Conservation (phyloP, 176 grass and related monocot genomes). For the Ampelocalamus luodianensis region DNA sequence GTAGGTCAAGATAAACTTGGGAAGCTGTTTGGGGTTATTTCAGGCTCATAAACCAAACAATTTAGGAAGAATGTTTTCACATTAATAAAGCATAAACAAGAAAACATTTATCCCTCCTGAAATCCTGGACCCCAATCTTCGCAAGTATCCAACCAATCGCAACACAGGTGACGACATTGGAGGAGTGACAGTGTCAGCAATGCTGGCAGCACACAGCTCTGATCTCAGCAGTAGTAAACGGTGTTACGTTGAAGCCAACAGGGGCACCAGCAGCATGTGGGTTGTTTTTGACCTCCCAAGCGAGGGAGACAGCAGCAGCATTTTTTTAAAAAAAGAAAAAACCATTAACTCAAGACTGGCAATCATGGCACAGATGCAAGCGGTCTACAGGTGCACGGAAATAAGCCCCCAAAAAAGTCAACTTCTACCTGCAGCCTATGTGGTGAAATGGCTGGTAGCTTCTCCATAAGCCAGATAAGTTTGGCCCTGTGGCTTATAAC, state of each 20-base stretch:
- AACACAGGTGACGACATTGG: slow-evolving; percentile 8
- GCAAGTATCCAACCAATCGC: slow-evolving; percentile 7
- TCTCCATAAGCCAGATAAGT: not conserved
- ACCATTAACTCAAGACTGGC: not conserved
- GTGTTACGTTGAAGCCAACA: not conserved
- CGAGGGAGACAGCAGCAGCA: not conserved
- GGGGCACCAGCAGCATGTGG: not conserved
- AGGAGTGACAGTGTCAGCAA: not conserved
- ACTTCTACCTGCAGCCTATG: not conserved
- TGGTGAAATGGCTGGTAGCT: not conserved
- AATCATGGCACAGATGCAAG: not conserved
- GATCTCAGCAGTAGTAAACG: not conserved
- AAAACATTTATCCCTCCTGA: not conserved
- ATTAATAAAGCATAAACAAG: not conserved
- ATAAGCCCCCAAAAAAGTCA: slow-evolving; percentile 2
- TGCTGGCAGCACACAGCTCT: not conserved
- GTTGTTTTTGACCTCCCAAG: not conserved
- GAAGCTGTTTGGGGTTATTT: not conserved
- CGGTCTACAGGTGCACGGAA: not conserved
- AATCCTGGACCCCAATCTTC: not conserved
- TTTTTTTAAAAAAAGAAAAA: not conserved
- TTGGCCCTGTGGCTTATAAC: not conserved
- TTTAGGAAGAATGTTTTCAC: not conserved
- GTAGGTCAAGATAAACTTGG: too few species aligned
- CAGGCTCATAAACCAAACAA: not conserved